Evolutionary conservation across 2,329 filamentous ascomycete species (phyloP).

Genomic region (Phaeosphaeria sp.): DNA sequence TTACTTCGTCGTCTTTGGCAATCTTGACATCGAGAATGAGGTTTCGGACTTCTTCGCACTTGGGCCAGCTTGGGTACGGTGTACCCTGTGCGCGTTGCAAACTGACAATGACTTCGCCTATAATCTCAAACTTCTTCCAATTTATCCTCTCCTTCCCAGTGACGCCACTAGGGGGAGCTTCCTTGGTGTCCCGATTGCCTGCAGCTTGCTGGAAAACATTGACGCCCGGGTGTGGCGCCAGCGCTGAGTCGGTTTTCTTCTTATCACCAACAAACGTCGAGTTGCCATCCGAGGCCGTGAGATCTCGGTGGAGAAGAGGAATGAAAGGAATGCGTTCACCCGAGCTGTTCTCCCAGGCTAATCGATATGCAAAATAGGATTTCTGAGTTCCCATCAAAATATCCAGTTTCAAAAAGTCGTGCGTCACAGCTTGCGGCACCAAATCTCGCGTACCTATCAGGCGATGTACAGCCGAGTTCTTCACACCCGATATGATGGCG

Average conservation of each 20-base stretch:
- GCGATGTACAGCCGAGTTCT: conserved; percentile 84
- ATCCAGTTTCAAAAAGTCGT: conserved; percentile 85
- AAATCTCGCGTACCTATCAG: conserved; percentile 80
- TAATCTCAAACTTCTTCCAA: conserved; percentile 97
- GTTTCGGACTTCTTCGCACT: conserved; percentile 73
- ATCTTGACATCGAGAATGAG: conserved; percentile 83
- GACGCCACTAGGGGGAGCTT: conserved; percentile 46
- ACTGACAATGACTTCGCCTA: conserved; percentile 88
- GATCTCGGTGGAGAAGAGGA: conserved; percentile 84
- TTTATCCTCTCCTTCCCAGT: conserved; percentile 73
- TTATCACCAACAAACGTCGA: conserved; percentile 77
- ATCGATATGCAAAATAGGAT: conserved; percentile 91
- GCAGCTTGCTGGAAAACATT: conserved; percentile 39
- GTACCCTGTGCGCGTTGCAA: conserved; percentile 91
- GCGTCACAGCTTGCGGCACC: conserved; percentile 73
- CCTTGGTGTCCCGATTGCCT: conserved; percentile 49
- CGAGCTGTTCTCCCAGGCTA: conserved; percentile 96
- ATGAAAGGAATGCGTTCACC: conserved; percentile 91
- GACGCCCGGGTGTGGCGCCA: conserved; percentile 44
- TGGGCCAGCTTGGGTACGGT: conserved; percentile 75
- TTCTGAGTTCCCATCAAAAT: conserved; percentile 93
- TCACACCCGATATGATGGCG: conserved; percentile 92
- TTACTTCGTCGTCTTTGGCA: conserved; percentile 85
- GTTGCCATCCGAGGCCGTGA: conserved; percentile 93
- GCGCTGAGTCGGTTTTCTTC: conserved; percentile 31